phyloP scores from a whole-genome alignment of 371 early-diverging fungal genomes.

The Sporodiniella umbellata region DNA sequence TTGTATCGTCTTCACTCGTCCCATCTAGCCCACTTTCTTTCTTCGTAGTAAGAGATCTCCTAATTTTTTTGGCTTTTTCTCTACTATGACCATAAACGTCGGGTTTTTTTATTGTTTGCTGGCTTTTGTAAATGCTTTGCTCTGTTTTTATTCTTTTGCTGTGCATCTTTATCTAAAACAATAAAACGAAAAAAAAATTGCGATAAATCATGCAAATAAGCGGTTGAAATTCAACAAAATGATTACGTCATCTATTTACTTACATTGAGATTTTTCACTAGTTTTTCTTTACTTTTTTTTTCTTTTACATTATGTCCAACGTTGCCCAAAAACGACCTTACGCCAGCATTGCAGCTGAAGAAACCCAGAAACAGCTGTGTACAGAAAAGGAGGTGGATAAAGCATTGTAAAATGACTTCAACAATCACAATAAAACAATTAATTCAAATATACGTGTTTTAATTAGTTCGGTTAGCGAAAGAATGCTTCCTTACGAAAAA shows the following conservation, averaged over 20 bases:
- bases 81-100: slow-evolving; percentile 26
- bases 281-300: not conserved
- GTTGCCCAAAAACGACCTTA: slow-evolving; percentile 24
- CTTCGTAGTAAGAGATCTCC: slow-evolving; percentile 4
- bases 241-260: not conserved
- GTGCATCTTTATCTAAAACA: not conserved
- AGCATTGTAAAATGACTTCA: not conserved
- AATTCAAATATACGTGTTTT: not conserved
- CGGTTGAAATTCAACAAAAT: no score
- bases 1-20: slow-evolving; percentile 5
- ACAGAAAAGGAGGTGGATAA: not conserved
- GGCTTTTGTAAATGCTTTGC: slow-evolving; percentile 9
- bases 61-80: not conserved
- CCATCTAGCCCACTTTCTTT: slow-evolving; percentile 13
- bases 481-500: slow-evolving; percentile 11
- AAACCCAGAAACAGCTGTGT: not conserved
- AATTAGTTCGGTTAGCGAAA: not conserved
- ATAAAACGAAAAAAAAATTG: not conserved
- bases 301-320: slow-evolving; percentile 1
- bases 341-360: slow-evolving; percentile 13
- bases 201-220: no score
- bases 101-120: slow-evolving; percentile 18
- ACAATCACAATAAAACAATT: not conserved
- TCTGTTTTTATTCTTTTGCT: slow-evolving; percentile 2
- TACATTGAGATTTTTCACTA: not conserved